phyloP scores from a whole-genome alignment of 2,329 filamentous ascomycete genomes.

The Cordyceps cicadae region DNA sequence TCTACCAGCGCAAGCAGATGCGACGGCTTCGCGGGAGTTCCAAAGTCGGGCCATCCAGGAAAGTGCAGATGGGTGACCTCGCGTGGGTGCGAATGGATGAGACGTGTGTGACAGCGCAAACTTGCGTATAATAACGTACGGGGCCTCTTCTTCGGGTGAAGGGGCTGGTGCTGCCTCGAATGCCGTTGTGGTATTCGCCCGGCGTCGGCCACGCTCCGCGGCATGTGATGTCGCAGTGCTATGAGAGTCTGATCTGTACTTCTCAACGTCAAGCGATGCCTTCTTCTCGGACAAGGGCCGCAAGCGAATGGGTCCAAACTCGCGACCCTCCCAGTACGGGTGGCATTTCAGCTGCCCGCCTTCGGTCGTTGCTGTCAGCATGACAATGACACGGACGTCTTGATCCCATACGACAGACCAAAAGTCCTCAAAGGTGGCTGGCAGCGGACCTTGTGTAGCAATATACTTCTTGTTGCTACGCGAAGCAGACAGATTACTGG shows the following conservation, averaged over 20 bases:
- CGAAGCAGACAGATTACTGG: conserved; percentile 72
- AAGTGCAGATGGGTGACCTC: conserved; percentile 95
- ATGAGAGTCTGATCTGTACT: conserved; percentile 35
- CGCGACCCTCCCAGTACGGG: conserved; percentile 76
- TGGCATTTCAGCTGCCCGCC: conserved; percentile 92
- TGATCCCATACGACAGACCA: conserved; percentile 98
- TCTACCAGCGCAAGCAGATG: conserved; percentile 87
- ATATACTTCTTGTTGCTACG: conserved; percentile 90
- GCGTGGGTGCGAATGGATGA: conserved; percentile 76
- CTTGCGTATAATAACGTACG: conserved; percentile 76
- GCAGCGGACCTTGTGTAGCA: conserved; percentile 87
- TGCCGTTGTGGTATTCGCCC: conserved; percentile 47
- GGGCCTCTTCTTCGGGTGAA: conserved; percentile 43
- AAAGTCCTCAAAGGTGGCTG: conserved; percentile 93
- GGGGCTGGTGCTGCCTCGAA: conserved; percentile 27
- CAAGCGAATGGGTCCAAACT: conserved; percentile 70
- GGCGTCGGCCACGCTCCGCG: conserved; percentile 36
- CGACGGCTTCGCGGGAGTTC: conserved; percentile 77
- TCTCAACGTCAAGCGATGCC: conserved; percentile 65
- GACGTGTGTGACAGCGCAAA: conserved; percentile 72
- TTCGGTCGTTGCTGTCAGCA: conserved; percentile 91
- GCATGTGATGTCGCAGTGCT: conserved; percentile 17
- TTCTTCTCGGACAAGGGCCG: conserved; percentile 74
- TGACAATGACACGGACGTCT: conserved; percentile 88
- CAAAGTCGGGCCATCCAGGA: conserved; percentile 95